A percentile compares a stretch with the other conserved stretches of the same genome.
phyloP scores from a whole-genome alignment of 768 basidiomycete species.

The Daedalea quercina region DNA sequence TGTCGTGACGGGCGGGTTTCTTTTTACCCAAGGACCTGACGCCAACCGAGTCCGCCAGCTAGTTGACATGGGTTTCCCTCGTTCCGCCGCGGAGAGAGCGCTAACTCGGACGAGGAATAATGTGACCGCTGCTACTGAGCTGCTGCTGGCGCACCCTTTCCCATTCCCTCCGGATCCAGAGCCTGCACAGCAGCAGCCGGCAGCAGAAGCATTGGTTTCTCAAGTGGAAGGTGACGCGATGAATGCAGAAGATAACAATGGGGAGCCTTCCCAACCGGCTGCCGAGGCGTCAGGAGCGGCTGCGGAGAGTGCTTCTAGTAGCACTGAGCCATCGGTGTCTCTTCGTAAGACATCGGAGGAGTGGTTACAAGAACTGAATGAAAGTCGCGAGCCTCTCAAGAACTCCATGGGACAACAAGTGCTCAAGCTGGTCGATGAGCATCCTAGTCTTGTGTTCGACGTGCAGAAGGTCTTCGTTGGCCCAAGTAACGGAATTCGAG shows the following conservation, averaged over 20 bases:
- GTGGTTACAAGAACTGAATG: constrained; percentile 60
- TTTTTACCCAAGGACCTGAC: constrained; percentile 39
- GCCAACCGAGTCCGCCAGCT: constrained; percentile 77
- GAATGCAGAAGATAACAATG: constrained; percentile 21
- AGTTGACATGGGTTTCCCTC: constrained; percentile 95
- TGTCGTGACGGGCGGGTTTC: constrained; percentile 1
- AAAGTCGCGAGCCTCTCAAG: constrained; percentile 58
- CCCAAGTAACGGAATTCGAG: constrained; percentile 48
- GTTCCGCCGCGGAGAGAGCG: constrained; percentile 81
- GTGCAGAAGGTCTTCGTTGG: constrained; percentile 78
- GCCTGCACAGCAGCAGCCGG: constrained; percentile 25
- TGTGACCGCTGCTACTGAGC: constrained; percentile 80
- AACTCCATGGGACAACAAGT: constrained; percentile 61
- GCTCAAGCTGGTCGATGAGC: constrained; percentile 76
- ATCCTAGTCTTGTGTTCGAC: constrained; percentile 85
- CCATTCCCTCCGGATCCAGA: constrained; percentile 66
- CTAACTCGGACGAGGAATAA: constrained; percentile 84
- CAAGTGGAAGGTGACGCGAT: constrained; percentile 3
- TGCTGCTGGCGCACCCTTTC: constrained; percentile 77
- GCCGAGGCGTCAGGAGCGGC: constrained; percentile 7
- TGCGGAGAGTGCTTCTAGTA: constrained; percentile 4
- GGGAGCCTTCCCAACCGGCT: constrained; percentile 22
- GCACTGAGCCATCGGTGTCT: constrained; percentile 9
- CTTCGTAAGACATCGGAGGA: constrained; percentile 50
- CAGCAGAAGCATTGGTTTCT: constrained; percentile 12